Percentiles rank a stretch among this genome's conserved stretches.
These are phyloP conservation scores for Ceratocystis diversiconidia DNA, from an alignment of 2,329 filamentous ascomycete species.

Conservation along the genomic window DNA sequence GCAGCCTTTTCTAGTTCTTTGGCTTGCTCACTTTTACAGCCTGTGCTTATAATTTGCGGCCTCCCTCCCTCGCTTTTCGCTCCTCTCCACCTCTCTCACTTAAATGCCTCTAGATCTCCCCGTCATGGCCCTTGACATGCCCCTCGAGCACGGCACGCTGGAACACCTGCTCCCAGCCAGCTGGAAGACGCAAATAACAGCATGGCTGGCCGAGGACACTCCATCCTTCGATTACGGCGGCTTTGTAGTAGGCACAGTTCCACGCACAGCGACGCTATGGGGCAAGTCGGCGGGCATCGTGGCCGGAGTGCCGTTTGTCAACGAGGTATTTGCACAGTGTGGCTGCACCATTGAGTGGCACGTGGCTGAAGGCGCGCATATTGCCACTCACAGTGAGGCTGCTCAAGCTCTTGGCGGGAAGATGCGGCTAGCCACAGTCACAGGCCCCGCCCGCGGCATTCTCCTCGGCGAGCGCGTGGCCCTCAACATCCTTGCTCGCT, in stretches of 20 bases:
- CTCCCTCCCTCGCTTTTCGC: not conserved
- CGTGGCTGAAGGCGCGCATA: slow-evolving; percentile 54
- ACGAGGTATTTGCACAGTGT: slow-evolving; percentile 81
- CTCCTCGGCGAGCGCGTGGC: slow-evolving; percentile 89
- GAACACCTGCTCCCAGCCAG: slow-evolving; percentile 66
- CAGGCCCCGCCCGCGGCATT: slow-evolving; percentile 63
- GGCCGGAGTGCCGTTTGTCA: slow-evolving; percentile 86
- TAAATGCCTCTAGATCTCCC: slow-evolving; percentile 15
- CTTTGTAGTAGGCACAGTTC: slow-evolving; percentile 72
- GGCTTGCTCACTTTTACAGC: too few species aligned
- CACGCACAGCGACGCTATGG: slow-evolving; percentile 50
- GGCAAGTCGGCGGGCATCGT: slow-evolving; percentile 65
- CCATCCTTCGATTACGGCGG: slow-evolving; percentile 95
- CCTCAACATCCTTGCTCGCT: slow-evolving; percentile 77
- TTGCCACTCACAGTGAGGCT: slow-evolving; percentile 45
- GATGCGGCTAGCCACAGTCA: slow-evolving; percentile 62
- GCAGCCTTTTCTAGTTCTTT: too few species aligned
- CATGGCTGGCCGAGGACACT: slow-evolving; percentile 91
- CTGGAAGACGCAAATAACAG: slow-evolving; percentile 66
- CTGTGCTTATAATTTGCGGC: too few species aligned
- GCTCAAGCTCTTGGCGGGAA: slow-evolving; percentile 29
- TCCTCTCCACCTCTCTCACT: not conserved
- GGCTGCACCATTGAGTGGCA: slow-evolving; percentile 90
- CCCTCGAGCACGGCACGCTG: slow-evolving; percentile 30
- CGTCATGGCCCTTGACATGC: slow-evolving; percentile 16